These are phyloP conservation scores for Botrytis aclada DNA, from an alignment of 2,329 filamentous ascomycete species.

Conservation along the genomic window DNA sequence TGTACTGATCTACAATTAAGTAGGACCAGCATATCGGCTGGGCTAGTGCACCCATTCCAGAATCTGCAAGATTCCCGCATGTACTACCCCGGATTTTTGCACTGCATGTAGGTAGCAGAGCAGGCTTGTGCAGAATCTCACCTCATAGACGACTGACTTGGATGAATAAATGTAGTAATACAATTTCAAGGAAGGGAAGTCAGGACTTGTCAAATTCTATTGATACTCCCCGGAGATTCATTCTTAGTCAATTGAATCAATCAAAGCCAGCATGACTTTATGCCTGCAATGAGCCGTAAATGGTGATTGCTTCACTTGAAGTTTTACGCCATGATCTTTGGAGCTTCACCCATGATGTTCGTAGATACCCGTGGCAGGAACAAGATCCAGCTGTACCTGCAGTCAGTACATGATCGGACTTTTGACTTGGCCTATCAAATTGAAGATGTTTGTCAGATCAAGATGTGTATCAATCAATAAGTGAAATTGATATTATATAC, in stretches of 20 bases:
- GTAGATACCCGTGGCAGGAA: conserved; percentile 9
- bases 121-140: conserved; percentile 25
- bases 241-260: conserved; percentile 3
- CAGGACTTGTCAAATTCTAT: conserved; percentile 8
- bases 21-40: background rate
- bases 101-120: conserved; percentile 12
- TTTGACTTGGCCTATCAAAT: background rate
- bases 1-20: conserved; percentile 15
- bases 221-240: conserved; percentile 1
- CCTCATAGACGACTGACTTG: conserved; percentile 19
- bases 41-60: conserved; percentile 21
- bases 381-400: background rate
- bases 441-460: background rate
- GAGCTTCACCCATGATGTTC: background rate
- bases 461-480: background rate
- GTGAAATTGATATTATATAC: background rate
- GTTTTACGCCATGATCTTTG: conserved; percentile 11
- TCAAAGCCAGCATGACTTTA: conserved; percentile 3
- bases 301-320: conserved; percentile 18
- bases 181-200: background rate
- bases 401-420: conserved; percentile 9
- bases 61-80: conserved; percentile 21
- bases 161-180: background rate
- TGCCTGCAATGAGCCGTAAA: conserved; percentile 18
- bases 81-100: conserved; percentile 23